Conservation (phyloP, 495 filamentous ascomycete genomes). For the Penicillium simplicissimum region DNA sequence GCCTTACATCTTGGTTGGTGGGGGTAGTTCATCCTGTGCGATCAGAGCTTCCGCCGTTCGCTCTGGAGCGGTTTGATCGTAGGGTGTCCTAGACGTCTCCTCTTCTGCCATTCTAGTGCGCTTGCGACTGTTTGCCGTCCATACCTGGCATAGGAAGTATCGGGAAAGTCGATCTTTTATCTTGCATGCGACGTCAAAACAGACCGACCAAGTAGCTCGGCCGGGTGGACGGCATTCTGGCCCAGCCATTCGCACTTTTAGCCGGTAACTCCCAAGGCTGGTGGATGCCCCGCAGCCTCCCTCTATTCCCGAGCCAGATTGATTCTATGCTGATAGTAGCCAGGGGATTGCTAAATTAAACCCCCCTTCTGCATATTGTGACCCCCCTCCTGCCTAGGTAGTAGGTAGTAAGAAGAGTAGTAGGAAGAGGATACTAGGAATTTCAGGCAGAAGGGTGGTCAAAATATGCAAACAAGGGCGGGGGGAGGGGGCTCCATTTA, state of each 20-base stretch:
- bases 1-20: constrained; percentile 18
- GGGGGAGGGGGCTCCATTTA: too few species aligned
- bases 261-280: neutral
- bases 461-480: too few species aligned
- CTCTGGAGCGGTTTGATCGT: neutral
- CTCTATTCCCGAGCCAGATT: neutral
- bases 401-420: too few species aligned
- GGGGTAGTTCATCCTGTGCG: constrained; percentile 11
- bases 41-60: neutral
- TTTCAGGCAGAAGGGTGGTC: too few species aligned
- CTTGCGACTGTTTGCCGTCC: neutral
- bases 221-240: neutral
- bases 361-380: too few species aligned
- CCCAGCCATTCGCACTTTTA: neutral
- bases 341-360: too few species aligned
- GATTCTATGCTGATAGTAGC: neutral
- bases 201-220: neutral
- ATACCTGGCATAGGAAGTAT: neutral
- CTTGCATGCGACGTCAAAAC: neutral
- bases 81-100: neutral
- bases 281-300: neutral
- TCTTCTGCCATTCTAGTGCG: constrained; percentile 1
- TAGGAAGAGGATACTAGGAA: too few species aligned
- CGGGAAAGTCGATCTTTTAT: neutral
- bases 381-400: too few species aligned